Base-by-base conservation (phyloP, 108 stramenopile genomes). In the Skeletonema grethae region DNA sequence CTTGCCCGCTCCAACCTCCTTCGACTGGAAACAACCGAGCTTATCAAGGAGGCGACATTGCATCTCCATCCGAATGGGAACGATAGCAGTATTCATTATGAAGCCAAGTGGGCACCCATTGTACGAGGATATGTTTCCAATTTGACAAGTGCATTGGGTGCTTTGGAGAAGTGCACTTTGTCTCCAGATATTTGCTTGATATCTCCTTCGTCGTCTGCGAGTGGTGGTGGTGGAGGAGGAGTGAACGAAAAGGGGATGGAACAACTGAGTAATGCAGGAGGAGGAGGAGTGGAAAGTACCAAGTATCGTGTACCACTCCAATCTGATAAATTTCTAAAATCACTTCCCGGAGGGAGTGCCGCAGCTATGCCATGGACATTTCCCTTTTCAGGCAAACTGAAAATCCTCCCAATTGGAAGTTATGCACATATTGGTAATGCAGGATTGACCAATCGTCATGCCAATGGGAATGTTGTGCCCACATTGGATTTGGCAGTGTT, bases 401-500 rank as follows among this genome's bases (percentile, higher is more conserved):
- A 68, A 35, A 1, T 76, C 9, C 2, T 32, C 18, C 79, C 79
- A 4, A 70, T 83, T 25, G 80, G 75, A 61, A 63, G 63, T 16
- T 77, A 70, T 39, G 80, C 59, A 29, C 73, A 79, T n/a, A 9
- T 67, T 20, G 79, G 79, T 6, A 78, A 71, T 69, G 79, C 79
- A 15, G 88, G 88, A 36, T 77, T 87, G 74, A 86, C 90, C 7
- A 90, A 84, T 69, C 68, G 70, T 50, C 75, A 75, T 55, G 91
- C 86, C 24, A 91, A 95, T 83, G 91, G 90, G 25, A 73, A 88
- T 39, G 74, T 82, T 10, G 63, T 95, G 55, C 94, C 94, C 1
- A 77, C 86, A 24, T 83, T 92, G 74, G 85, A 86, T 39, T 70
- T 87, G 67, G 77, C 78, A 24, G 85, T 95, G n/a, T 60, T 86